Evolutionary conservation across 73 alveolate species (phyloP).

Genomic region (Tetrahymena borealis): DNA sequence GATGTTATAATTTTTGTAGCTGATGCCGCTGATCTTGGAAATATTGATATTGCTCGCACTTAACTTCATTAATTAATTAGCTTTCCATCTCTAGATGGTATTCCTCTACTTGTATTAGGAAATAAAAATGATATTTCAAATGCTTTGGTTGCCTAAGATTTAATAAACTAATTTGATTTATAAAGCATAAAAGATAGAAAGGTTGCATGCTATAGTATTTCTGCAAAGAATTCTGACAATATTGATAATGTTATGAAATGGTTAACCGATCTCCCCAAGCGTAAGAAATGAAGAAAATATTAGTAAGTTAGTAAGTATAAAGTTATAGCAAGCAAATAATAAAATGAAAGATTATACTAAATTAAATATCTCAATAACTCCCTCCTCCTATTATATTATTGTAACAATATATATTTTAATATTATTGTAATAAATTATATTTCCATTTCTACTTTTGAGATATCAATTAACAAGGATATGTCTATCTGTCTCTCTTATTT

Average conservation of each 20-base stretch:
- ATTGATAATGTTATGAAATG: slow-evolving; percentile 65
- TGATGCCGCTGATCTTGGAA: slow-evolving; percentile 77
- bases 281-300: not conserved
- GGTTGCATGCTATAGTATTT: slow-evolving; percentile 77
- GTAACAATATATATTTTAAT: too few species aligned
- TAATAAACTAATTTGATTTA: slow-evolving; percentile 58
- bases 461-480: too few species aligned
- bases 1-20: slow-evolving; percentile 76
- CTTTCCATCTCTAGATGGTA: slow-evolving; percentile 76
- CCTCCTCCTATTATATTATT: too few species aligned
- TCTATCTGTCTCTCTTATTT: too few species aligned
- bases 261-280: slow-evolving; percentile 40
- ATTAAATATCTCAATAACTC: too few species aligned
- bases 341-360: not conserved
- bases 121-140: slow-evolving; percentile 72
- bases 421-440: too few species aligned
- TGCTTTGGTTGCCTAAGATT: slow-evolving; percentile 73
- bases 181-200: slow-evolving; percentile 56
- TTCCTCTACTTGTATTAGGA: slow-evolving; percentile 73
- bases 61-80: slow-evolving; percentile 53
- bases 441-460: too few species aligned
- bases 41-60: slow-evolving; percentile 64
- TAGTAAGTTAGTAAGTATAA: not conserved
- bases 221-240: slow-evolving; percentile 66
- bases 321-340: not conserved